Percentiles rank a stretch among this genome's conserved stretches.
phyloP scores from a whole-genome alignment of 768 basidiomycete species.

The Serendipita sp. region DNA sequence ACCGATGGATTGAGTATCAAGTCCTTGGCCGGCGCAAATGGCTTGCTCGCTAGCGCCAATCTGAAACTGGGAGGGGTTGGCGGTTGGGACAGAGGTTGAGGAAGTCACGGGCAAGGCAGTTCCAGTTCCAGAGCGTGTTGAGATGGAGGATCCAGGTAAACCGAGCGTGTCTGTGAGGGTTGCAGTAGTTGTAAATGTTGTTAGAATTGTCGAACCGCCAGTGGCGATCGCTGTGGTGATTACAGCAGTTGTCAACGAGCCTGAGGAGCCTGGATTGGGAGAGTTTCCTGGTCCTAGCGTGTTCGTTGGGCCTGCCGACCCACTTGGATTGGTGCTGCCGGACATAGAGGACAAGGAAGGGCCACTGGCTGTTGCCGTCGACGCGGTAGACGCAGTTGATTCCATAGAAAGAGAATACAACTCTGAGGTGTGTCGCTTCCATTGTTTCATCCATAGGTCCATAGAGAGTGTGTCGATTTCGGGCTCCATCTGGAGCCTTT shows the following conservation, averaged over 20 bases:
- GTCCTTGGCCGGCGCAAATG: slow-evolving; percentile 47
- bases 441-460: no score
- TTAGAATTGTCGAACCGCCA: background rate
- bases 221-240: background rate
- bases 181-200: slow-evolving; percentile 1
- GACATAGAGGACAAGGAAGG: no score
- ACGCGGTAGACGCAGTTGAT: no score
- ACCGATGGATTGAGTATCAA: slow-evolving; percentile 49
- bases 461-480: no score
- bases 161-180: background rate
- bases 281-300: no score
- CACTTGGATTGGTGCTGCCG: no score
- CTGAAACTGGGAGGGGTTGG: background rate
- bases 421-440: no score
- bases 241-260: background rate
- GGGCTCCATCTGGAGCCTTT: no score
- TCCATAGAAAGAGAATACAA: no score
- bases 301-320: no score
- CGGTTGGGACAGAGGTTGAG: background rate
- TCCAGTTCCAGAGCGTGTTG: background rate
- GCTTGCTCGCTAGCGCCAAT: slow-evolving; percentile 12
- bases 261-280: no score
- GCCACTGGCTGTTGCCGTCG: no score
- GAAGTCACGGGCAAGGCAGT: background rate
- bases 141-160: background rate